Percentiles rank a stretch among this genome's conserved stretches.
Conservation (phyloP, 768 basidiomycete species). For the Daedalea quercina region DNA sequence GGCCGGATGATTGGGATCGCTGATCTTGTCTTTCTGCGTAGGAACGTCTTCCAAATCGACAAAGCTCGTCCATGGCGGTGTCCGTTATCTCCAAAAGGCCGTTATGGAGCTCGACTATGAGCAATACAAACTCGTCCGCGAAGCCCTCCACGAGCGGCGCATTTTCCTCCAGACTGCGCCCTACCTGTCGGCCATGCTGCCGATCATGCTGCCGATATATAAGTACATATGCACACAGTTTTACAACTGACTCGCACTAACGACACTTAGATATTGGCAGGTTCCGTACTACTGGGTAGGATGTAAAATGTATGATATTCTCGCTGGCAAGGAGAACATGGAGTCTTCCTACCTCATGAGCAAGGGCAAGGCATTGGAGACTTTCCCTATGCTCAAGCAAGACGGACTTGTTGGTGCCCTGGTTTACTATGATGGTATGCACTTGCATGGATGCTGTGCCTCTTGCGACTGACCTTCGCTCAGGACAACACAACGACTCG, state of each 20-base stretch:
- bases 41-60: conserved; percentile 97
- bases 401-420: conserved; percentile 91
- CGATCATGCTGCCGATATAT: conserved; percentile 97
- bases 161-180: conserved; percentile 96
- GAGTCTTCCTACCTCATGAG: conserved; percentile 93
- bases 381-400: conserved; percentile 93
- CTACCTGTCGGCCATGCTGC: conserved; percentile 86
- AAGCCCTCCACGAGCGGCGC: conserved; percentile 86
- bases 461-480: conserved; percentile 19
- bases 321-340: conserved; percentile 97
- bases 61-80: conserved; percentile 97
- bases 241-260: conserved; percentile 1
- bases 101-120: conserved; percentile 94
- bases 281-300: conserved; percentile 94
- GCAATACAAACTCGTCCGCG: conserved; percentile 93
- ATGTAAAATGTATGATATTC: conserved; percentile 92
- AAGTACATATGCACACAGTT: conserved; percentile 45
- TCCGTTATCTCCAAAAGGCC: conserved; percentile 96
- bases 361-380: conserved; percentile 86
- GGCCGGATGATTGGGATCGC: not conserved
- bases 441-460: conserved; percentile 22
- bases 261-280: conserved; percentile 74
- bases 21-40: conserved; percentile 19
- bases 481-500: conserved; percentile 97
- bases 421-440: conserved; percentile 92